Conservation (phyloP, 495 filamentous ascomycete genomes). For the Lasiosphaeris hirsuta region DNA sequence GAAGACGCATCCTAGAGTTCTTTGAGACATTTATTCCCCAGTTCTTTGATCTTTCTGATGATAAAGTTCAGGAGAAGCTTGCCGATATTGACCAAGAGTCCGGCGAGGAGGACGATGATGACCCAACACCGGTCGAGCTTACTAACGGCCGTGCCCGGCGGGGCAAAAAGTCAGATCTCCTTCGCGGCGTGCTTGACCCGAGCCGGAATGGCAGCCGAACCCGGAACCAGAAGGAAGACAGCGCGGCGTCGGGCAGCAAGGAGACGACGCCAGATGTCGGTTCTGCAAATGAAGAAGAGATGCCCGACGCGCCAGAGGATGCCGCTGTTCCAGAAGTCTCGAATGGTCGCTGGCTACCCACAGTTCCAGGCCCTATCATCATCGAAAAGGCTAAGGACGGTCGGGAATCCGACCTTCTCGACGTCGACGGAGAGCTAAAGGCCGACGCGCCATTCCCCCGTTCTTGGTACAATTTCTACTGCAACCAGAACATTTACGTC, state of each 20-base stretch:
- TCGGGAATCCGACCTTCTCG: constrained; percentile 35
- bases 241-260: constrained; percentile 68
- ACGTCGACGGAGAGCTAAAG: constrained; percentile 60
- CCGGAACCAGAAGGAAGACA: constrained; percentile 68
- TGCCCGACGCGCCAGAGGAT: constrained; percentile 51
- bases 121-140: constrained; percentile 50
- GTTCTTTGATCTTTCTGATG: constrained; percentile 82
- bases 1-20: constrained; percentile 73
- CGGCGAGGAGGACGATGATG: constrained; percentile 68
- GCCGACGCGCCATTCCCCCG: constrained; percentile 79
- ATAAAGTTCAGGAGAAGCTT: constrained; percentile 72
- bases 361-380: constrained; percentile 46
- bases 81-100: constrained; percentile 63
- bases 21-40: constrained; percentile 82
- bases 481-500: constrained; percentile 82
- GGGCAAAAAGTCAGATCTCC: constrained; percentile 73
- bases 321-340: constrained; percentile 46
- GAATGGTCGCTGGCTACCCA: constrained; percentile 54
- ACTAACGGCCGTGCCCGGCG: constrained; percentile 60
- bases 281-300: constrained; percentile 66
- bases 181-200: constrained; percentile 80
- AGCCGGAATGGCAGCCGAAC: constrained; percentile 60
- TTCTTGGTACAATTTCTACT: constrained; percentile 78
- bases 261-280: constrained; percentile 80
- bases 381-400: constrained; percentile 36